These are phyloP conservation scores for Podaxis carcinomalis DNA, from an alignment of 768 basidiomycete species.

Conservation along the genomic window DNA sequence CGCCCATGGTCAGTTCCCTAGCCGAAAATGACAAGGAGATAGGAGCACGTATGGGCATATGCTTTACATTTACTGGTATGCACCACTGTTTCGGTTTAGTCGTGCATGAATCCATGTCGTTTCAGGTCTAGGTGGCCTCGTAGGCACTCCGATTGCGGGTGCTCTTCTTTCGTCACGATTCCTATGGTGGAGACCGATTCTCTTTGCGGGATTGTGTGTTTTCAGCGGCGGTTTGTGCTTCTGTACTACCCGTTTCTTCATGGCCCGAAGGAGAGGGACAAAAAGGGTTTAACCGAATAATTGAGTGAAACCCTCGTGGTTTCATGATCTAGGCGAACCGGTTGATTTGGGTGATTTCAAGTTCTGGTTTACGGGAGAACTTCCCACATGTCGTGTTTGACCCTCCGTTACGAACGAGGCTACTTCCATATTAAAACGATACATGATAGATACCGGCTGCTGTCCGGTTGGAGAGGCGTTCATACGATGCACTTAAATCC, in stretches of 20 bases:
- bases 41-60: slow-evolving; percentile 51
- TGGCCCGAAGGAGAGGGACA: slow-evolving; percentile 22
- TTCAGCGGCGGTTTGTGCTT: slow-evolving; percentile 26
- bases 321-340: too few species aligned
- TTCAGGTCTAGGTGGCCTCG: slow-evolving; percentile 1
- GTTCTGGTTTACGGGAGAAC: too few species aligned
- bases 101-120: background rate
- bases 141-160: slow-evolving; percentile 56
- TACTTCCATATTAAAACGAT: too few species aligned
- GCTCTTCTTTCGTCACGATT: slow-evolving; percentile 47
- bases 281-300: slow-evolving; percentile 14
- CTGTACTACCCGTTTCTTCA: slow-evolving; percentile 21
- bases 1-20: slow-evolving; percentile 39
- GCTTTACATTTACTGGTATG: slow-evolving; percentile 44
- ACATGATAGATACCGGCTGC: too few species aligned
- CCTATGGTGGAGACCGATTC: slow-evolving; percentile 54
- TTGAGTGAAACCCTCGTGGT: too few species aligned
- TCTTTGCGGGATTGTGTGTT: slow-evolving; percentile 47
- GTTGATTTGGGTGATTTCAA: too few species aligned
- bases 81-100: background rate
- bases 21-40: slow-evolving; percentile 45
- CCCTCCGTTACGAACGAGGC: too few species aligned
- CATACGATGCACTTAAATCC: too few species aligned
- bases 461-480: too few species aligned
- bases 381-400: too few species aligned